Percentiles rank a stretch among this genome's conserved stretches.
Evolutionary conservation across 2,329 filamentous ascomycete genomes (phyloP).

Genomic region (Emmonsiellopsis sp.): DNA sequence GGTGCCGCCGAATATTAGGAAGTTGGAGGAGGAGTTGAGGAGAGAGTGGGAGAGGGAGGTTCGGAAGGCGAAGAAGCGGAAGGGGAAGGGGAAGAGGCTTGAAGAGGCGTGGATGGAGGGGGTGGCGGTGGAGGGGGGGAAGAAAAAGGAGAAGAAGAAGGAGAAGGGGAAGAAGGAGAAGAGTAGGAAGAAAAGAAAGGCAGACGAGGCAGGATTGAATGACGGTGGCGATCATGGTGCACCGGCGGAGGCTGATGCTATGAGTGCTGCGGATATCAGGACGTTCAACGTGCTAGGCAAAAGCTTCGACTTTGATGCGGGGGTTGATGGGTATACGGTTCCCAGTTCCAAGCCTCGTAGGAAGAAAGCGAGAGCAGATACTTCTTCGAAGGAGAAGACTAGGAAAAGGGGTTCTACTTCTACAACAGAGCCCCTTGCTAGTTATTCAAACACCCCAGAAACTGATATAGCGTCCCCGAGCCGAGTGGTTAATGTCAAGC

Average conservation of each 20-base stretch:
- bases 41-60: constrained; percentile 47
- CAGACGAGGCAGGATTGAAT: not conserved
- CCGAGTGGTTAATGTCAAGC: too few relatives aligned
- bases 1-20: constrained; percentile 41
- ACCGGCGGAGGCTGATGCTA: not conserved
- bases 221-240: not conserved
- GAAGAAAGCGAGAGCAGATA: too few relatives aligned
- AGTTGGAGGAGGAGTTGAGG: constrained; percentile 47
- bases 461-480: too few relatives aligned
- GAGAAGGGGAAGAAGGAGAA: constrained; percentile 26
- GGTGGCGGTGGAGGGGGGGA: constrained; percentile 39
- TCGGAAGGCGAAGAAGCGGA: constrained; percentile 35
- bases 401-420: too few relatives aligned
- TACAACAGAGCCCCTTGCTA: too few relatives aligned
- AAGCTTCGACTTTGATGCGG: too few relatives aligned
- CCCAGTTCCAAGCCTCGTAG: too few relatives aligned
- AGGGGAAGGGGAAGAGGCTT: not conserved
- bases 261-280: too few relatives aligned
- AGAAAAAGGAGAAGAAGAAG: constrained; percentile 50
- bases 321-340: too few relatives aligned
- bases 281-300: too few relatives aligned
- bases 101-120: constrained; percentile 39
- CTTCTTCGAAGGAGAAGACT: too few relatives aligned
- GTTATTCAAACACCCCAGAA: too few relatives aligned
- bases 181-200: constrained; percentile 2